These are phyloP conservation scores for Hypoxylon perforatum DNA, from an alignment of 495 filamentous ascomycete species.

Conservation along the genomic window DNA sequence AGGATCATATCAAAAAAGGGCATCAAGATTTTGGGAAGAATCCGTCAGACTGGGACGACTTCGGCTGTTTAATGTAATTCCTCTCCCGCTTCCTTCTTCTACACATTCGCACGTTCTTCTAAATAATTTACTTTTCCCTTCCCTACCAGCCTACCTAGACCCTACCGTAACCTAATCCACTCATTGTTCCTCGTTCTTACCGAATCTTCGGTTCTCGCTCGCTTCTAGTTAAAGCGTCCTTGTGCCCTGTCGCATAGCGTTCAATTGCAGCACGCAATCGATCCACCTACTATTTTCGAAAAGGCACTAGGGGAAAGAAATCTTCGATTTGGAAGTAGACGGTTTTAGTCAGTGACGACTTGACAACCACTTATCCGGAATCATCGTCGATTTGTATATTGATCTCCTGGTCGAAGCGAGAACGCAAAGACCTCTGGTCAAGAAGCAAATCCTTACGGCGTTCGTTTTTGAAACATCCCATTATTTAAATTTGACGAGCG, in stretches of 20 bases:
- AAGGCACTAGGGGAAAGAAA: not conserved
- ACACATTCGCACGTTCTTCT: slow-evolving; percentile 14
- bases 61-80: slow-evolving; percentile 33
- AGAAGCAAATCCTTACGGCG: slow-evolving; percentile 27
- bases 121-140: slow-evolving; percentile 3
- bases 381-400: slow-evolving; percentile 18
- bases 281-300: slow-evolving; percentile 14
- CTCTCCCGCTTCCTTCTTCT: slow-evolving; percentile 6
- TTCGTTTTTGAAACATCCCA: slow-evolving; percentile 31
- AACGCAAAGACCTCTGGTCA: slow-evolving; percentile 5
- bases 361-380: slow-evolving; percentile 8
- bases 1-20: slow-evolving; percentile 22
- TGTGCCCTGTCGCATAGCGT: not conserved
- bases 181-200: slow-evolving; percentile 3
- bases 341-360: slow-evolving; percentile 4
- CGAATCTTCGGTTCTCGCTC: slow-evolving; percentile 22
- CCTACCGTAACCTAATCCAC: not conserved
- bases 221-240: slow-evolving; percentile 7
- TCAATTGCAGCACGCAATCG: slow-evolving; percentile 17
- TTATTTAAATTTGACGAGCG: slow-evolving; percentile 28
- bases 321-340: not conserved
- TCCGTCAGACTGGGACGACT: slow-evolving; percentile 25
- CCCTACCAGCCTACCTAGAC: not conserved
- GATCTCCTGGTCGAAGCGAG: slow-evolving; percentile 7
- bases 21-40: slow-evolving; percentile 25